Evolutionary conservation across 1,139 yeast species (phyloP).

Genomic region (Fermentozyma sake): DNA sequence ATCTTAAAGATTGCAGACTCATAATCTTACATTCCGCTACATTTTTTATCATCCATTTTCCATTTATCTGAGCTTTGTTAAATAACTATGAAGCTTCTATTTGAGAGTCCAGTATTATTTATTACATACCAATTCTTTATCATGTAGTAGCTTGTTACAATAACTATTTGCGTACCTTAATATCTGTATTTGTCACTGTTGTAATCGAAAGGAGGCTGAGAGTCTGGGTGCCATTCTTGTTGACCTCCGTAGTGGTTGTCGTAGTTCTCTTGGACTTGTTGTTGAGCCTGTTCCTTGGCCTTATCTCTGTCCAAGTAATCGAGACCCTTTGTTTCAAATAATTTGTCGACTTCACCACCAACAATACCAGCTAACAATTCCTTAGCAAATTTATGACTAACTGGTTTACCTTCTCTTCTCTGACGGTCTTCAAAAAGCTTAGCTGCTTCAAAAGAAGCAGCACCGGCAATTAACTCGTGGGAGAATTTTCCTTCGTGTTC

Average conservation of each 20-base stretch:
- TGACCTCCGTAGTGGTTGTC: slow-evolving; percentile 26
- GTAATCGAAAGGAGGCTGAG: slow-evolving; percentile 25
- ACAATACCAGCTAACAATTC: slow-evolving; percentile 27
- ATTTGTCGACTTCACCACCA: slow-evolving; percentile 32
- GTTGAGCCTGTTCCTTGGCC: slow-evolving; percentile 22
- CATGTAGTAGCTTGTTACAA: background rate
- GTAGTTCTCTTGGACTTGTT: slow-evolving; percentile 18
- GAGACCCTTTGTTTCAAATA: slow-evolving; percentile 31
- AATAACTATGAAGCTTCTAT: too few species aligned
- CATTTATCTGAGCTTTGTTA: too few species aligned
- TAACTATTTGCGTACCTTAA: slow-evolving; percentile 5
- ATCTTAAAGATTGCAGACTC: too few species aligned
- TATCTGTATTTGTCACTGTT: slow-evolving; percentile 16
- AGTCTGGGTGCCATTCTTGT: slow-evolving; percentile 26
- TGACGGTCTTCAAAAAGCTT: slow-evolving; percentile 30
- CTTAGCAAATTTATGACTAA: slow-evolving; percentile 27
- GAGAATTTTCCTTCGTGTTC: slow-evolving; percentile 28
- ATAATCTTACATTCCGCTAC: too few species aligned
- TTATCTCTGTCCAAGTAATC: slow-evolving; percentile 27
- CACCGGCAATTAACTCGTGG: slow-evolving; percentile 32
- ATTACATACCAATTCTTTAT: background rate
- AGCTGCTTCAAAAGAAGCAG: slow-evolving; percentile 31
- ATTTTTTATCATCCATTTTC: too few species aligned
- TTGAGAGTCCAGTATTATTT: too few species aligned
- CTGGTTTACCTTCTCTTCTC: slow-evolving; percentile 31